Evolutionary conservation across 2,329 filamentous ascomycete species (phyloP), one percentile per base, ranked within the genome.

Genomic region (Microcera coccophila): DNA sequence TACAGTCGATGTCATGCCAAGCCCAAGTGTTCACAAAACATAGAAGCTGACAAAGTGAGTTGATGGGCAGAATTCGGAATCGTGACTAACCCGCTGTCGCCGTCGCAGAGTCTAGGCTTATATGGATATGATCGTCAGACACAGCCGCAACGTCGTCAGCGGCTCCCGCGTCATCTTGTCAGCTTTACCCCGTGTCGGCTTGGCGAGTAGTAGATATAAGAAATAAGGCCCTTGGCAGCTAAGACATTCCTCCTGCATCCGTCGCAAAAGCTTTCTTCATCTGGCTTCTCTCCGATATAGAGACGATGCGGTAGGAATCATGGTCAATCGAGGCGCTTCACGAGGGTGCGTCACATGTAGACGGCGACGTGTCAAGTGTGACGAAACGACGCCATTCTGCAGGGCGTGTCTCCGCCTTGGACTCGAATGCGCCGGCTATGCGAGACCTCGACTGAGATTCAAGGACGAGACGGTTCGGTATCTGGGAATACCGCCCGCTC

Each of bases 241-340:
- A 9, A 9, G 24, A 9, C 24, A 28, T 28, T 9, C 24, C 14
- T 14, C 9, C 24, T 9, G 14, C 14, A 9, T 14, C 9, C 24
- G 24, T 28, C 9, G 24, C 9, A 28, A 28, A 28, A 28, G 24
- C 24, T 28, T 28, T 28, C 24, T 9, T 28, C n/a, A n/a, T n/a
- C n/a, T n/a, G n/a, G n/a, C n/a, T n/a, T n/a, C n/a, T n/a, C n/a
- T n/a, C n/a, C n/a, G n/a, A n/a, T n/a, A n/a, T n/a, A n/a, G n/a
- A n/a, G n/a, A n/a, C n/a, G n/a, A n/a, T n/a, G n/a, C n/a, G 24
- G 32, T 37, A 26, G 34, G n/a, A n/a, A n/a, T 18, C 35, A 53
- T 53, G 51, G 51, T 53, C 3, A 53, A 53, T 28, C 50, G 39
- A 1, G 50, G 51, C 1, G 18, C 18, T 2, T 56, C 46, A 4